Evolutionary conservation across 1,139 yeast species (phyloP).

Genomic region (Geotrichum bryndzae): DNA sequence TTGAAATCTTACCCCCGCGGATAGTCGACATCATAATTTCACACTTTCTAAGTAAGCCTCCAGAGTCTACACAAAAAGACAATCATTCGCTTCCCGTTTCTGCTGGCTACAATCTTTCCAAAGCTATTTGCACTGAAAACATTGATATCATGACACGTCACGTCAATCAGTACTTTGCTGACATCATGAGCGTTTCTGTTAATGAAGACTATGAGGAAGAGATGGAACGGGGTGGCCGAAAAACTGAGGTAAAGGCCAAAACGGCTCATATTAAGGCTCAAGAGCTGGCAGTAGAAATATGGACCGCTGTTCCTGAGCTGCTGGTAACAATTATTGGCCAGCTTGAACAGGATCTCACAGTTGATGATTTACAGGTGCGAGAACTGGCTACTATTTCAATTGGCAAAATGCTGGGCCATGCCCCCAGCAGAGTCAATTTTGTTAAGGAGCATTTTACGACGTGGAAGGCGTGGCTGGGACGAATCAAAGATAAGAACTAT

Average conservation of each 20-base stretch:
- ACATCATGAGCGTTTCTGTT: constrained; percentile 42
- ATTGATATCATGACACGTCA: constrained; percentile 71
- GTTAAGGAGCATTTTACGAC: constrained; percentile 53
- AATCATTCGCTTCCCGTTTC: constrained; percentile 33
- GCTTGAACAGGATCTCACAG: constrained; percentile 66
- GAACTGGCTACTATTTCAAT: constrained; percentile 66
- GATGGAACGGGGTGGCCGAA: constrained; percentile 28
- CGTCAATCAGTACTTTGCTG: constrained; percentile 76
- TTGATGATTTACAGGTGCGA: constrained; percentile 62
- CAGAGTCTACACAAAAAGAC: constrained; percentile 33
- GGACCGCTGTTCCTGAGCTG: constrained; percentile 75
- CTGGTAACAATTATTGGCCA: constrained; percentile 71
- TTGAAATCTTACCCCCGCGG: constrained; percentile 57
- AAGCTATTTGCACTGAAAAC: constrained; percentile 64
- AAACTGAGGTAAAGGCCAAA: constrained; percentile 1
- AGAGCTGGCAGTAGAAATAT: constrained; percentile 56
- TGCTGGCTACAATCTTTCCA: constrained; percentile 63
- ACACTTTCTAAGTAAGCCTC: constrained; percentile 42
- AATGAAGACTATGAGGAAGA: constrained; percentile 29
- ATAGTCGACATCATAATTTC: constrained; percentile 59
- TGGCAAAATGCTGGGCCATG: constrained; percentile 55
- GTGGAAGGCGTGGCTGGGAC: constrained; percentile 68
- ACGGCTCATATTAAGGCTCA: constrained; percentile 38
- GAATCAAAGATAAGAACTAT: constrained; percentile 63
- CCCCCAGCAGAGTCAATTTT: constrained; percentile 51